phyloP scores from a whole-genome alignment of 257 asterid species.

The Solanum raphanifolium region DNA sequence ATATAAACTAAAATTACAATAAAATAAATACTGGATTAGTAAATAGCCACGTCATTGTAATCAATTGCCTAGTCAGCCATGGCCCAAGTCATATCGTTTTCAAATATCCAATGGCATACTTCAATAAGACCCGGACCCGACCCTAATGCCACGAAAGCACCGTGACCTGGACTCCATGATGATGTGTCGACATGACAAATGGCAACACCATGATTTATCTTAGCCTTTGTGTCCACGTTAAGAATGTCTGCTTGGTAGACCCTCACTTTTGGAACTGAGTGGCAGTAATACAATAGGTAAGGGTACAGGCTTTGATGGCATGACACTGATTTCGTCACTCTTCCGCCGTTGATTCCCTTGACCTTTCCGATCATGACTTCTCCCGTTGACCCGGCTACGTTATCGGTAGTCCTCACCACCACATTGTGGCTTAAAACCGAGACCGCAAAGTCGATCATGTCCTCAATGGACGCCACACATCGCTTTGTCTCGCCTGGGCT shows the following conservation, averaged over 20 bases:
- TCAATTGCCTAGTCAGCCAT: conserved; percentile 21
- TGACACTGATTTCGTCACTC: conserved; percentile 62
- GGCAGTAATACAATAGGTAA: conserved; percentile 72
- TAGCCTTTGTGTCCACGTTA: conserved; percentile 30
- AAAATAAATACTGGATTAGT: not conserved
- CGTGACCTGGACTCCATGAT: conserved; percentile 70
- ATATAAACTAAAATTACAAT: not conserved
- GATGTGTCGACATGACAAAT: conserved; percentile 82
- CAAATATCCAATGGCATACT: conserved; percentile 95
- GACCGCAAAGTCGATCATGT: conserved; percentile 59
- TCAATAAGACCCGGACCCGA: conserved; percentile 64
- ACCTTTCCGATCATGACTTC: conserved; percentile 52
- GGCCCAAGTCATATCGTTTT: conserved; percentile 87
- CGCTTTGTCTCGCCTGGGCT: conserved; percentile 58
- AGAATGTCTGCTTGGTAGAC: conserved; percentile 71
- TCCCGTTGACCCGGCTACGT: conserved; percentile 38
- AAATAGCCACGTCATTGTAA: not conserved
- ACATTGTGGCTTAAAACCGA: conserved; percentile 36
- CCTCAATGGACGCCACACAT: conserved; percentile 69
- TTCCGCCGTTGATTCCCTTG: conserved; percentile 47
- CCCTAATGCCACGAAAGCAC: conserved; percentile 74
- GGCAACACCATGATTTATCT: conserved; percentile 70
- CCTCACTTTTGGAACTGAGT: conserved; percentile 72
- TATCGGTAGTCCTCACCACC: conserved; percentile 48
- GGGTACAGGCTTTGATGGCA: conserved; percentile 91